Evolutionary conservation across 2,329 filamentous ascomycete species (phyloP).

Genomic region (Ceratocystis colombiana): DNA sequence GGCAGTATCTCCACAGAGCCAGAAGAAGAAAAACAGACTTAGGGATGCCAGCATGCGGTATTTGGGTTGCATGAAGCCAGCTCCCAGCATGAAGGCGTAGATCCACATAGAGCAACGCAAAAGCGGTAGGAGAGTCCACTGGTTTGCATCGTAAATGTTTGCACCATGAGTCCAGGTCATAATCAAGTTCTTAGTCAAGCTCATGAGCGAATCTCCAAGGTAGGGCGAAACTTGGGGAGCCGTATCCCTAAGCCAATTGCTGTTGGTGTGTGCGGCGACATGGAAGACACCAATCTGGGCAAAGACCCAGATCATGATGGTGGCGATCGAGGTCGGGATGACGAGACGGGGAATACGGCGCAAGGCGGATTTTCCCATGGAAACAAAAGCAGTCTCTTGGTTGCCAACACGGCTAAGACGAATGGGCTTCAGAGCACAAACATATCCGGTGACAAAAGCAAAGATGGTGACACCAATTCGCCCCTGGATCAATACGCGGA

Average conservation of each 20-base stretch:
- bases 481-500: constrained; percentile 50
- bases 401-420: constrained; percentile 45
- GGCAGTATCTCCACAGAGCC: constrained; percentile 33
- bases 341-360: constrained; percentile 49
- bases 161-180: constrained; percentile 43
- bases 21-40: constrained; percentile 43
- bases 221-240: constrained; percentile 43
- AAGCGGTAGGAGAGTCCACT: constrained; percentile 49
- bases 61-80: constrained; percentile 39
- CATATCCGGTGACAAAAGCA: constrained; percentile 54
- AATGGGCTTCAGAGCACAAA: constrained; percentile 53
- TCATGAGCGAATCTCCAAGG: constrained; percentile 24
- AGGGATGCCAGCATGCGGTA: constrained; percentile 42
- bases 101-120: constrained; percentile 46
- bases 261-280: constrained; percentile 39
- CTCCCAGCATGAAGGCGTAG: constrained; percentile 44
- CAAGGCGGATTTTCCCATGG: constrained; percentile 48
- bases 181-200: constrained; percentile 38
- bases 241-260: constrained; percentile 30
- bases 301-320: constrained; percentile 45
- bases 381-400: constrained; percentile 42
- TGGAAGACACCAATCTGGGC: constrained; percentile 48
- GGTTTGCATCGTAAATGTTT: constrained; percentile 47
- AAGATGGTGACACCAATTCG: constrained; percentile 58
- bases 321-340: constrained; percentile 48